phyloP scores from a whole-genome alignment of 805 yeast species.

The Metschnikowia similis region DNA sequence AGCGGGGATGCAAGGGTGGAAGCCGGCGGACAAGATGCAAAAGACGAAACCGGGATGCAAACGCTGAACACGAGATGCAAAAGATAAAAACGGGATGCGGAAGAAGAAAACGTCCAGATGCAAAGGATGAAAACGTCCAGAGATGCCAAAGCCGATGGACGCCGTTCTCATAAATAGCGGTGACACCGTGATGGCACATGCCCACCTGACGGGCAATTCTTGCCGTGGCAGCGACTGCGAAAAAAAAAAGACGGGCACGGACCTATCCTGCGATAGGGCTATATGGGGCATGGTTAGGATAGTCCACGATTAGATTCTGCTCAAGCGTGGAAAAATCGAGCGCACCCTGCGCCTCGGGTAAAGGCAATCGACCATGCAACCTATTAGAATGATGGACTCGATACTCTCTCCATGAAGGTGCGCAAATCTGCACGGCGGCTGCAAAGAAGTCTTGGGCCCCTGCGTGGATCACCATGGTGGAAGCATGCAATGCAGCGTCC shows the following conservation, averaged over 20 bases:
- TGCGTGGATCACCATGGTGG: slow-evolving; percentile 1
- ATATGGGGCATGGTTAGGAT: not conserved
- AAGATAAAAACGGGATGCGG: no score
- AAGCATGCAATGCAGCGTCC: slow-evolving; percentile 1
- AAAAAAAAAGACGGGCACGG: slow-evolving; percentile 1
- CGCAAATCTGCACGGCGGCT: slow-evolving; percentile 3
- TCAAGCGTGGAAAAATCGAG: slow-evolving; percentile 1
- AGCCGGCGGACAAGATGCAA: no score
- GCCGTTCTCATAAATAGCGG: not conserved
- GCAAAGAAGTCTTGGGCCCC: slow-evolving; percentile 2
- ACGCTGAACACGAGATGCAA: no score
- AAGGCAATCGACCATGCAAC: slow-evolving; percentile 3
- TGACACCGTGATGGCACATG: not conserved
- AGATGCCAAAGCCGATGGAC: not conserved
- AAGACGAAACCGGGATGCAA: no score
- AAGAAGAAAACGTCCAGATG: not conserved
- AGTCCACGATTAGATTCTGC: not conserved
- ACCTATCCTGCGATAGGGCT: not conserved
- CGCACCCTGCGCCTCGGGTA: not conserved
- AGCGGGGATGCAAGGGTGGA: no score
- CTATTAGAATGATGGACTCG: not conserved
- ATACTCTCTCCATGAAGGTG: not conserved
- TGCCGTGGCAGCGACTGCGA: not conserved
- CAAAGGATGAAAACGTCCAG: not conserved
- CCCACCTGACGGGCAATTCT: slow-evolving; percentile 1